Evolutionary conservation across 2,329 filamentous ascomycete species (phyloP), one percentile per base, ranked within the genome.

Genomic region (Venturia aucupariae): DNA sequence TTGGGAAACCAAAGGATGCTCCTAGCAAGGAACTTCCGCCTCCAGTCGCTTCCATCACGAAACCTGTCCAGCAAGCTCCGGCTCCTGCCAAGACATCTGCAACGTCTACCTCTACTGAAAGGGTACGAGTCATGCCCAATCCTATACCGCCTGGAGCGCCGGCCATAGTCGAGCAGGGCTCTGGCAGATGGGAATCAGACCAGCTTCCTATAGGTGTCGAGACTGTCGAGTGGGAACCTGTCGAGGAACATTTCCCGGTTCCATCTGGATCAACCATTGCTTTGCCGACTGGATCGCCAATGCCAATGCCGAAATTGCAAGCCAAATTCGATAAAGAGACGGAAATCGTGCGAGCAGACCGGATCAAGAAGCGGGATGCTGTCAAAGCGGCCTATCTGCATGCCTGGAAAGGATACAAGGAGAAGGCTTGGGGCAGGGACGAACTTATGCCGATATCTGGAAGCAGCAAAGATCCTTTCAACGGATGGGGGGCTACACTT

Each of bases 401-500:
- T 69, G 86, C 90, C 0, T 97, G 94, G 93, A 76, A 79, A 4
- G 90, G 90, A 42, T 97, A 97, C 77, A 89, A 84, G 71, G 80
- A 85, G 66, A 81, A 86, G 70, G 93, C 92, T 13, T 94, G 90
- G 85, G 84, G 87, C 67, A 90, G 95, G 69, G 94, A 97, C 72
- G 94, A 97, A 77, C 77, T 97, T 19, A 82, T 78, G 55, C 94
- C 94, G 1, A 79, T 93, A 11, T 83, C 84, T 38, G 86, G 86
- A 62, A 78, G 77, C 17, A 85, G 80, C 68, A 84, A 85, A 22
- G 89, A 97, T 72, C 90, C 91, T 0, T 97, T 97, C 75, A 93
- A 91, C 72, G 90, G 89, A 61, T 96, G 92, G 92, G 90, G 90
- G 22, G 92, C 92, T 19, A 95, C 92, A 0, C 74, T 96, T 66